Conservation (phyloP, 2,329 filamentous ascomycete genomes). For the Xylariaceae sp. region DNA sequence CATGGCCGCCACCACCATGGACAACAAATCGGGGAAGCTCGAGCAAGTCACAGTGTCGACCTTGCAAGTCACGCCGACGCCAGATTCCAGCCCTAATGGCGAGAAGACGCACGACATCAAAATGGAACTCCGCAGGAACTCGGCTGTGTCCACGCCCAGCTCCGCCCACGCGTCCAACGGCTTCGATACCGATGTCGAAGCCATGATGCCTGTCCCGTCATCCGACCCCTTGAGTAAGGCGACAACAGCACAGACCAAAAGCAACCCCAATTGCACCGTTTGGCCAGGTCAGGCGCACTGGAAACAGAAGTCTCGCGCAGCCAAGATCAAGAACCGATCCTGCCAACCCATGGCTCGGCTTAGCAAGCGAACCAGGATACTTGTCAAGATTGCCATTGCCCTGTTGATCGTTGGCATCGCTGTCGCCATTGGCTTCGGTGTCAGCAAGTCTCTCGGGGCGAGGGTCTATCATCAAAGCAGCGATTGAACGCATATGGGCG, state of each 20-base stretch:
- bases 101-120: slow-evolving; percentile 17
- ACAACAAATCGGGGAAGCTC: slow-evolving; percentile 10
- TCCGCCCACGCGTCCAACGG: slow-evolving; percentile 38
- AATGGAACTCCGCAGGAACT: slow-evolving; percentile 24
- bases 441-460: slow-evolving; percentile 54
- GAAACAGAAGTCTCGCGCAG: slow-evolving; percentile 50
- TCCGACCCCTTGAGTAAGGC: slow-evolving; percentile 30
- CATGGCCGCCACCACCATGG: slow-evolving; percentile 11
- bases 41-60: slow-evolving; percentile 14
- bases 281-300: slow-evolving; percentile 56
- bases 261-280: slow-evolving; percentile 42
- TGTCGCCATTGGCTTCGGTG: slow-evolving; percentile 49
- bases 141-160: slow-evolving; percentile 36
- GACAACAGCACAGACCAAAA: slow-evolving; percentile 25
- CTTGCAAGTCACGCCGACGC: slow-evolving; percentile 10
- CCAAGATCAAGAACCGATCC: slow-evolving; percentile 41
- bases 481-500: slow-evolving; percentile 12
- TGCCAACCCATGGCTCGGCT: slow-evolving; percentile 48
- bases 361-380: slow-evolving; percentile 46
- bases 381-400: slow-evolving; percentile 46
- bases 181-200: slow-evolving; percentile 53
- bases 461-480: slow-evolving; percentile 43
- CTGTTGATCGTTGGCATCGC: slow-evolving; percentile 46
- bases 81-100: too few species aligned
- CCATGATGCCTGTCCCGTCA: slow-evolving; percentile 34